These are phyloP conservation scores for Teunomyces pallodes DNA, from an alignment of 805 yeast genomes.

Conservation along the genomic window DNA sequence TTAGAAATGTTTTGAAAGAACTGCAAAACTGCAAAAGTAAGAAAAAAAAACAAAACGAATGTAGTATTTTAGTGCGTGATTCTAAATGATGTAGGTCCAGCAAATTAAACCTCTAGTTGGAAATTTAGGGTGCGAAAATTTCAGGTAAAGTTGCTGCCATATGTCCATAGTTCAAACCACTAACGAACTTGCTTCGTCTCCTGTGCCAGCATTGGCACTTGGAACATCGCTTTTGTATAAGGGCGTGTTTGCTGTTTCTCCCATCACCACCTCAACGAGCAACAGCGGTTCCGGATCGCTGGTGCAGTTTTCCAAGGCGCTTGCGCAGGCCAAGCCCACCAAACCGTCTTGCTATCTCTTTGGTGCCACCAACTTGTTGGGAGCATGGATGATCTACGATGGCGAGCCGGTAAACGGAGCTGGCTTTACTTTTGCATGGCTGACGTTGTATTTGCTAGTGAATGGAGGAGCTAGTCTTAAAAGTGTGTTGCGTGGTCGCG, in stretches of 20 bases:
- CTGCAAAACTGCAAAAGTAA: no score
- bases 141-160: neutral
- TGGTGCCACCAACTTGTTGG: slow-evolving; percentile 61
- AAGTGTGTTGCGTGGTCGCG: slow-evolving; percentile 52
- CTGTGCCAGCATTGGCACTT: slow-evolving; percentile 11
- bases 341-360: slow-evolving; percentile 48
- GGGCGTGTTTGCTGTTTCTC: slow-evolving; percentile 7
- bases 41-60: neutral
- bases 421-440: slow-evolving; percentile 82
- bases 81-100: no score
- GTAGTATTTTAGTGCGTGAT: no score
- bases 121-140: no score
- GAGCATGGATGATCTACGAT: slow-evolving; percentile 73
- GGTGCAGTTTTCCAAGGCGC: slow-evolving; percentile 15
- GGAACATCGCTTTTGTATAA: slow-evolving; percentile 11
- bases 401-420: slow-evolving; percentile 76
- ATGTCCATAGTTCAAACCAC: slow-evolving; percentile 2
- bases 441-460: slow-evolving; percentile 65
- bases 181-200: slow-evolving; percentile 8
- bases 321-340: slow-evolving; percentile 31
- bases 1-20: slow-evolving; percentile 4
- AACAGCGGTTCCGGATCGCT: slow-evolving; percentile 14
- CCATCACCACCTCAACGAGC: slow-evolving; percentile 1
- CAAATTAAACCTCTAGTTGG: no score
- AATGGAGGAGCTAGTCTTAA: slow-evolving; percentile 61